These are phyloP conservation scores for Lachancea cidri DNA, from an alignment of 805 yeast species.

Conservation along the genomic window DNA sequence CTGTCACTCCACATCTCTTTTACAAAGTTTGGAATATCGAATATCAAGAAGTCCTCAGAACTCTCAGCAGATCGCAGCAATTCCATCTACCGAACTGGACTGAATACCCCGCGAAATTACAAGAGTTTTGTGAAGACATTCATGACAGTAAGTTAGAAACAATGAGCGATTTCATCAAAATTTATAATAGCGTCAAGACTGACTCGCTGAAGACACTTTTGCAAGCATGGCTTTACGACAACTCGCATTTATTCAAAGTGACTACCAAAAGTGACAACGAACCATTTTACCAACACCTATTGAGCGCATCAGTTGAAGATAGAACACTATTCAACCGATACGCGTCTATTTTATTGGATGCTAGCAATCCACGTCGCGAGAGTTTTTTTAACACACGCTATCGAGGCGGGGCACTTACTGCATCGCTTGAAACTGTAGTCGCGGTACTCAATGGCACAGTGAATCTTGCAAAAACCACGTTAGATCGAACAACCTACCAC, in stretches of 20 bases:
- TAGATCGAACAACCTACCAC: slow-evolving; percentile 11
- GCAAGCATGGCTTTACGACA: slow-evolving; percentile 28
- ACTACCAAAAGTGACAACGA: slow-evolving; percentile 13
- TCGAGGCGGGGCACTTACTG: slow-evolving; percentile 8
- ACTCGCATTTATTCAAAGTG: slow-evolving; percentile 15
- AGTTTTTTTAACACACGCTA: slow-evolving; percentile 15
- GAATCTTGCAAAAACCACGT: slow-evolving; percentile 10
- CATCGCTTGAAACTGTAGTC: slow-evolving; percentile 22
- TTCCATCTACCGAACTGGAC: slow-evolving; percentile 27
- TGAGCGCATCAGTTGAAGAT: slow-evolving; percentile 21
- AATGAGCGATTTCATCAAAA: slow-evolving; percentile 19
- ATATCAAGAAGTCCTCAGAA: slow-evolving; percentile 11
- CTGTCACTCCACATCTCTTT: slow-evolving; percentile 10
- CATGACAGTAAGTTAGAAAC: slow-evolving; percentile 19
- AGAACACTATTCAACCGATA: slow-evolving; percentile 18
- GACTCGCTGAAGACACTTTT: slow-evolving; percentile 17
- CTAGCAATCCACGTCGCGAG: slow-evolving; percentile 14
- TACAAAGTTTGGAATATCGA: slow-evolving; percentile 24
- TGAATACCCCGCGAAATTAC: slow-evolving; percentile 19
- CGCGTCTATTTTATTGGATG: slow-evolving; percentile 22
- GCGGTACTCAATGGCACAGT: slow-evolving; percentile 20
- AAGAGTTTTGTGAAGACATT: slow-evolving; percentile 16
- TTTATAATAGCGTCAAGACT: slow-evolving; percentile 17
- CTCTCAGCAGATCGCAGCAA: slow-evolving; percentile 17
- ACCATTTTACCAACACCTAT: slow-evolving; percentile 16